Percentiles rank a stretch among this genome's conserved stretches.
phyloP scores from a whole-genome alignment of 176 grass and related monocot species.

The Pontederia paniculata region DNA sequence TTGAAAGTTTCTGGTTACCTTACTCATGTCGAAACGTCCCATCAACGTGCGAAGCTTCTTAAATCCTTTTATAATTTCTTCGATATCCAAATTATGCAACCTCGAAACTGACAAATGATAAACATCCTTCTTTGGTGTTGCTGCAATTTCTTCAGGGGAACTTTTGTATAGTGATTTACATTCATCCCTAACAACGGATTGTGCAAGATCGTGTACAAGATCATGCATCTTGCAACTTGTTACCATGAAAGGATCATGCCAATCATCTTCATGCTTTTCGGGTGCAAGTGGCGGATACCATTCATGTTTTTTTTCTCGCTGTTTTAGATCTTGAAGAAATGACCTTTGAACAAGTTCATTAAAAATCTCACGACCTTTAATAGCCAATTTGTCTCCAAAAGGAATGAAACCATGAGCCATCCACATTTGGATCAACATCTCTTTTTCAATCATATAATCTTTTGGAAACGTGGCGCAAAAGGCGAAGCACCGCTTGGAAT shows the following conservation, averaged over 20 bases:
- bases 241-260: no score
- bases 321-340: constrained; percentile 14
- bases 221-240: constrained; percentile 10
- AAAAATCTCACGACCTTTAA: constrained; percentile 12
- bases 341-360: constrained; percentile 5
- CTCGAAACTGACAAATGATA: not conserved
- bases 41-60: not conserved
- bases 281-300: no score
- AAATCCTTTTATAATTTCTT: not conserved
- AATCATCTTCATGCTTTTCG: no score
- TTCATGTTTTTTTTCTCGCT: no score
- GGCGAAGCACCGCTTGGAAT: constrained; percentile 22
- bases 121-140: not conserved
- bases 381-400: not conserved
- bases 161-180: not conserved
- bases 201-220: constrained; percentile 26
- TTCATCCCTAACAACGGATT: not conserved
- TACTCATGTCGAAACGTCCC: no score
- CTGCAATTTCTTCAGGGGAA: not conserved
- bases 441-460: constrained; percentile 9
- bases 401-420: constrained; percentile 25
- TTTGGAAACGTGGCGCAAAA: constrained; percentile 22
- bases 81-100: no score
- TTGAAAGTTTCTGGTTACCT: no score
- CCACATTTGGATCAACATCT: constrained; percentile 26